Evolutionary conservation across 257 asterid species (phyloP).

Genomic region (Penstemon barbatus): DNA sequence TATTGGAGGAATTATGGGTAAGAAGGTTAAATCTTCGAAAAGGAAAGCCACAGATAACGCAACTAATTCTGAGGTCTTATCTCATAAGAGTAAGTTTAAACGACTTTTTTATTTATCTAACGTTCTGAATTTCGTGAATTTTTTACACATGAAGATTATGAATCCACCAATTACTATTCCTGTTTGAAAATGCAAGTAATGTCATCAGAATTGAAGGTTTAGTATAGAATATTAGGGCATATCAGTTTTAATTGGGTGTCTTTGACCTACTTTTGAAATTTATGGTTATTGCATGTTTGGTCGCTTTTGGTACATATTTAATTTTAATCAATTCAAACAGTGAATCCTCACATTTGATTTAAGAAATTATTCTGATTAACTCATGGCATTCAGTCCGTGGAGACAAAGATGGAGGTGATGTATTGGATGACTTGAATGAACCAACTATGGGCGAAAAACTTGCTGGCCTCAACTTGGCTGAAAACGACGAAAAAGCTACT

Average conservation of each 20-base stretch:
- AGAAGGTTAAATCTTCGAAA: conserved; percentile 48
- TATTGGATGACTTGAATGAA: conserved; percentile 57
- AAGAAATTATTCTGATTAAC: conserved; percentile 16
- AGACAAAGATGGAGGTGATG: conserved; percentile 48
- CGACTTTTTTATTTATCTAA: neutral
- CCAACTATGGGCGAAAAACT: conserved; percentile 96
- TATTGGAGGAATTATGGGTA: conserved; percentile 39
- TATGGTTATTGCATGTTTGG: no score
- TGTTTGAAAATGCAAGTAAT: no score
- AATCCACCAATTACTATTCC: neutral
- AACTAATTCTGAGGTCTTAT: conserved; percentile 25
- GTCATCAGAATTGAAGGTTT: neutral
- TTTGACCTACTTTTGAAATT: neutral
- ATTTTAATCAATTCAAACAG: neutral
- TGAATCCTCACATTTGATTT: neutral
- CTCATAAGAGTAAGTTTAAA: conserved; percentile 34
- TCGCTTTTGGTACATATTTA: no score
- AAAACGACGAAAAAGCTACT: conserved; percentile 26
- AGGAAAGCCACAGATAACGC: conserved; percentile 43
- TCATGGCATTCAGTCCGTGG: conserved; percentile 44
- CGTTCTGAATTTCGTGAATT: neutral
- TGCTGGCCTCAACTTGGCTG: conserved; percentile 63
- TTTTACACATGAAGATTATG: neutral
- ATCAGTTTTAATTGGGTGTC: neutral
- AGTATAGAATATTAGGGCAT: neutral